Evolutionary conservation across 495 filamentous ascomycete species (phyloP), one percentile per base, ranked within the genome.

Genomic region (Penicillium bialowiezense): DNA sequence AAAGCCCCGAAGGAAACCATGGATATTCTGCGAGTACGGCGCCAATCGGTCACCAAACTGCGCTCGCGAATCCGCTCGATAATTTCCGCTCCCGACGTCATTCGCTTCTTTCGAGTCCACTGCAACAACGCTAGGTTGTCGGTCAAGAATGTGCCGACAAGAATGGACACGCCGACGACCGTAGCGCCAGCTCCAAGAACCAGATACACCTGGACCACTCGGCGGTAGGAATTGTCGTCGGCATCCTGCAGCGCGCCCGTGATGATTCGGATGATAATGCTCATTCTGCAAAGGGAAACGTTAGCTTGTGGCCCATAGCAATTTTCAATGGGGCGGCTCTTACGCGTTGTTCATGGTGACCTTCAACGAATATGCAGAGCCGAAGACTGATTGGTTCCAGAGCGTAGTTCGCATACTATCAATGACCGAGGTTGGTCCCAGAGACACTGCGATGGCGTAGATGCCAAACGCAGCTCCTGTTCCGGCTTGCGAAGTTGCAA

Each of bases 331-430:
- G 21, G n/a, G 7, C 1, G 31, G 5, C 32, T 32, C 62, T 44
- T 57, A 70, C 67, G 64, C 67, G 34, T 72, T 71, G 46, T 74
- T 74, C 68, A 75, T 74, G 29, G 71, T 72, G 24, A 75, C 60
- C 34, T 75, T 75, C 17, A 73, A 41, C 1, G 73, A 56, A 44
- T 71, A 75, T 0, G 70, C 73, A 3, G 70, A 70, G 2, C 71
- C 70, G 50, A 73, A 76, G 0, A 75, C 67, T 0, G 65, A 69
- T 41, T 74, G 71, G 26, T 77, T 60, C 65, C 67, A 74, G 10
- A 74, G 52, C 2, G 62, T 64, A 5, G 72, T 74, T 14, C 72
- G 67, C 20, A 74, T 73, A 35, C 71, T 59, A 41, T 75, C 72
- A 31, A 74, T 74, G 48, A 74, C 65, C 1, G 67, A 64, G 0